Evolutionary conservation across 495 filamentous ascomycete genomes (phyloP), one percentile per base, ranked within the genome.

Genomic region (Xylaria nigripes): DNA sequence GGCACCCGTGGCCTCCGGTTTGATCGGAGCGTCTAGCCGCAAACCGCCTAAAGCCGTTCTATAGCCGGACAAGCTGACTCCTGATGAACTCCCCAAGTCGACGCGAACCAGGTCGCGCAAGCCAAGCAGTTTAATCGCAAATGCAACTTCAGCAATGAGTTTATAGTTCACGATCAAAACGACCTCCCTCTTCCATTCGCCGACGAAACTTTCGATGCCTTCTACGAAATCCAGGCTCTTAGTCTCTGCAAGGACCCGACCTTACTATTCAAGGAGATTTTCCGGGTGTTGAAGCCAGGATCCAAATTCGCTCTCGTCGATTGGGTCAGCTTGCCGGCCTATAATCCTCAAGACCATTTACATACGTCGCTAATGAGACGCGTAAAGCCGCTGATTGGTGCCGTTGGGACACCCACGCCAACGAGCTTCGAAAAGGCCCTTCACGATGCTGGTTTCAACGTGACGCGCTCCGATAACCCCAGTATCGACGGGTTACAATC

Each of bases 221-320:
- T 84, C 59, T 84, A 84, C 68, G 76, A 84, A 70, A 83, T 84
- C 65, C 81, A 84, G 56, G 81, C 81, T 1, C 70, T 83, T 40
- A 80, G 76, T 51, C 67, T 84, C 9, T 83, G 79, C 71, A 80
- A 80, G 59, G 78, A 83, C 48, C 65, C 78, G 3, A 57, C 69
- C 6, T 61, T 66, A 6, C 69, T 81, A 13, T 82, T 80, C 62
- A 65, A 65, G 41, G 81, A 84, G 64, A 64, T 83, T 45, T 74
- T 73, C 62, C 76, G 81, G 4, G 67, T 84, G 9, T 54, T 83
- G 52, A 80, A 80, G 67, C 81, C 81, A 2, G 80, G 81, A 25
- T 74, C 80, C 18, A 74, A 71, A 48, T 71, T 84, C 53, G 78
- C 77, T 2, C 58, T 80, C 8, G 68, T 84, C 36, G 81, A 84